A percentile compares a stretch with the other conserved stretches of the same genome.
Conservation (phyloP, 176 grass and related monocot genomes). For the sorghum (Sorghum bicolor) region Sorghum_bicolor_NCBIv3 NC_012877.2:62168001-62168500, state of each 20-base stretch:
- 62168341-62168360: constrained; percentile 72
- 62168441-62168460: constrained; percentile 9
- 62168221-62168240: constrained; percentile 84
- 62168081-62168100: constrained; percentile 6
- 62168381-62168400: constrained; percentile 98
- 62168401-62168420: constrained; percentile 97
- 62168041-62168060: constrained; percentile 74
- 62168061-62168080: constrained; percentile 62
- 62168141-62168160: constrained; percentile 83
- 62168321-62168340: constrained; percentile 74
- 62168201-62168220: constrained; percentile 83
- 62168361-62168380: constrained; percentile 89
- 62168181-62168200: constrained; percentile 96
- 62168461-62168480: constrained; percentile 9
- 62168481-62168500: not conserved
- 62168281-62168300: constrained; percentile 62
- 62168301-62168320: constrained; percentile 63
- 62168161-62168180: constrained; percentile 84
- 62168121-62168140: not conserved
- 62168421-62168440: constrained; percentile 66
- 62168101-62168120: not conserved
- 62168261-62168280: constrained; percentile 95
- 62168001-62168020: constrained; percentile 79
- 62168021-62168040: constrained; percentile 82
- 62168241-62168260: constrained; percentile 80